Conservation (phyloP, 2,329 filamentous ascomycete species). For the Septoria linicola region DNA sequence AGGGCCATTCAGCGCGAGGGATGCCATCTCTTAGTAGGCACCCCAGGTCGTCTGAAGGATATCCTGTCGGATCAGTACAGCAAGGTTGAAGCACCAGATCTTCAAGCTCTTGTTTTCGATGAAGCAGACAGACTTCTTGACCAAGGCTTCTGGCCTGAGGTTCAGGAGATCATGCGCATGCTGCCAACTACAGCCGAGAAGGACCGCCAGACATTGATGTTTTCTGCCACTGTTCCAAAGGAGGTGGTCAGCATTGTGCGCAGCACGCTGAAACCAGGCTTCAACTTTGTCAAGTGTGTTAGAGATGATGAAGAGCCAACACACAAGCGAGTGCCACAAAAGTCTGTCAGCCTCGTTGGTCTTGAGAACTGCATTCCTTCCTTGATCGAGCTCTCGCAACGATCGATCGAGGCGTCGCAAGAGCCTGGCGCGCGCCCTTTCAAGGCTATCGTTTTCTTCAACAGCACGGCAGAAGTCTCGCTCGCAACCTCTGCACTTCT, state of each 20-base stretch:
- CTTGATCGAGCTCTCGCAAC: constrained; percentile 69
- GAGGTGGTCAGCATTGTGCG: constrained; percentile 79
- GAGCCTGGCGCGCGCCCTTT: constrained; percentile 59
- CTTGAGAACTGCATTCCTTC: constrained; percentile 76
- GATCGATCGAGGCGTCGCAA: constrained; percentile 43
- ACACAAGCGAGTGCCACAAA: constrained; percentile 80
- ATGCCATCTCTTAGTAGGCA: constrained; percentile 87
- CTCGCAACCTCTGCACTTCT: constrained; percentile 63
- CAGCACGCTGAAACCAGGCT: constrained; percentile 74
- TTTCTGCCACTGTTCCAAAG: constrained; percentile 86
- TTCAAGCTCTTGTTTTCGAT: constrained; percentile 62
- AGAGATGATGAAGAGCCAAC: constrained; percentile 77
- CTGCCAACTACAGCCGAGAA: constrained; percentile 64
- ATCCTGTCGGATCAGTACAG: constrained; percentile 66
- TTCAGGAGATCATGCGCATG: constrained; percentile 47
- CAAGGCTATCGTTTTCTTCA: constrained; percentile 95
- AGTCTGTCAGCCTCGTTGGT: constrained; percentile 64
- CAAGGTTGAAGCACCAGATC: constrained; percentile 62
- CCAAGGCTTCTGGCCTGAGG: constrained; percentile 53
- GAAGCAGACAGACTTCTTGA: constrained; percentile 68
- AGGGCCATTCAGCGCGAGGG: constrained; percentile 67
- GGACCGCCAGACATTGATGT: constrained; percentile 86
- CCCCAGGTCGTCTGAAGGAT: constrained; percentile 83
- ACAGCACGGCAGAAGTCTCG: constrained; percentile 71
- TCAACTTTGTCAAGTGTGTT: constrained; percentile 90